phyloP scores from a whole-genome alignment of 257 asterid species.

The Lycium barbarum region DNA sequence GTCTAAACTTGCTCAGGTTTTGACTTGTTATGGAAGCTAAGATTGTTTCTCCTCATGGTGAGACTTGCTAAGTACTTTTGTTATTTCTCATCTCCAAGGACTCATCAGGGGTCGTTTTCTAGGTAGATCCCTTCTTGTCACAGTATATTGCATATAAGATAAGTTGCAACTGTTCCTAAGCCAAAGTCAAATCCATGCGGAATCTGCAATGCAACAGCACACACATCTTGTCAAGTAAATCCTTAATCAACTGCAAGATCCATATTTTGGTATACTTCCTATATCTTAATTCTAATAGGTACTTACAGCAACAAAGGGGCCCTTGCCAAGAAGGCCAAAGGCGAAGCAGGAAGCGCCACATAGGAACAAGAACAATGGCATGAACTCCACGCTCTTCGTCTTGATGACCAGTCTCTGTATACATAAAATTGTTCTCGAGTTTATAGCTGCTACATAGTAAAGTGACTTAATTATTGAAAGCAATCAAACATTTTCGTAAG shows the following conservation, averaged over 20 bases:
- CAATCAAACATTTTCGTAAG: background rate
- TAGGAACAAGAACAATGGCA: conserved; percentile 84
- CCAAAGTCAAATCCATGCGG: conserved; percentile 80
- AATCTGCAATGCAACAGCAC: conserved; percentile 48
- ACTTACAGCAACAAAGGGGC: conserved; percentile 84
- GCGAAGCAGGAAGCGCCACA: conserved; percentile 83
- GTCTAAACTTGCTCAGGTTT: conserved; percentile 24
- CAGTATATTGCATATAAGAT: conserved; percentile 69
- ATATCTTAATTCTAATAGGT: background rate
- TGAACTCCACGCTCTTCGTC: conserved; percentile 85
- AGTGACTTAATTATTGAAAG: background rate
- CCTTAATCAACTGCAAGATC: background rate
- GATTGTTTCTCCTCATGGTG: conserved; percentile 40
- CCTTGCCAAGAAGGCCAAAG: conserved; percentile 77
- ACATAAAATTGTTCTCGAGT: background rate
- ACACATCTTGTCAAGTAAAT: background rate
- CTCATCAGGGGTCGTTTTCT: conserved; percentile 32
- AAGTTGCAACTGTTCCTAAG: conserved; percentile 75
- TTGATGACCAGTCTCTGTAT: conserved; percentile 79
- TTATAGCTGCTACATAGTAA: background rate
- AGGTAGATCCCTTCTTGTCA: conserved; percentile 53
- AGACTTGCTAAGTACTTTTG: conserved; percentile 37
- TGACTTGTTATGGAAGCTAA: conserved; percentile 27
- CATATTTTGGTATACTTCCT: background rate
- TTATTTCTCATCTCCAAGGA: conserved; percentile 39